Conservation (phyloP, 345 rosid genomes). For the Linum usitatissimum region DNA sequence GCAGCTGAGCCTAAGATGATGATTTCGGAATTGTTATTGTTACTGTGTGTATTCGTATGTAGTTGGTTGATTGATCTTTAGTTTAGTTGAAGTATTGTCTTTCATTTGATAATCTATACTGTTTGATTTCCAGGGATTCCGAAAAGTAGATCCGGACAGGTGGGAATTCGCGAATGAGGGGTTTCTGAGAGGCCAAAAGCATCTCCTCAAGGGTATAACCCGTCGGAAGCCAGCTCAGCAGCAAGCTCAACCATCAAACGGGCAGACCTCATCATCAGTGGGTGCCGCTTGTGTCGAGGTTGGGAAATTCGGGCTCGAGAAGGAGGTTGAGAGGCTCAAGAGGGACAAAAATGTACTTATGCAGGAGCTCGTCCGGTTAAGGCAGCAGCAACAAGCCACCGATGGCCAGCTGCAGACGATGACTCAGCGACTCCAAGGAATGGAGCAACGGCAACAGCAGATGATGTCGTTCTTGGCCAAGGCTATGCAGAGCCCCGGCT, state of each 20-base stretch:
- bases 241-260: conserved; percentile 53
- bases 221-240: conserved; percentile 79
- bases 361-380: conserved; percentile 91
- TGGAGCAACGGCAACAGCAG: conserved; percentile 98
- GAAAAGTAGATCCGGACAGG: conserved; percentile 94
- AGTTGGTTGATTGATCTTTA: background rate
- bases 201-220: conserved; percentile 58
- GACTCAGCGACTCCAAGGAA: conserved; percentile 91
- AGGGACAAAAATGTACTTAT: conserved; percentile 96
- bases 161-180: conserved; percentile 98
- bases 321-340: conserved; percentile 94
- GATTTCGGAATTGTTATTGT: background rate
- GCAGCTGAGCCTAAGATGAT: background rate
- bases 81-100: background rate
- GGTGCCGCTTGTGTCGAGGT: conserved; percentile 82
- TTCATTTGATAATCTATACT: background rate
- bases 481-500: conserved; percentile 90
- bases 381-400: conserved; percentile 93
- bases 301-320: conserved; percentile 95
- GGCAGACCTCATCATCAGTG: conserved; percentile 52
- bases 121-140: conserved; percentile 54
- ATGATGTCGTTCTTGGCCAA: conserved; percentile 94
- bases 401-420: conserved; percentile 75
- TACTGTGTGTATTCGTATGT: background rate
- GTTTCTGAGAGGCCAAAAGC: conserved; percentile 87